phyloP scores from a whole-genome alignment of 23 red algal genomes.

The Pyropia yezoensis region DNA sequence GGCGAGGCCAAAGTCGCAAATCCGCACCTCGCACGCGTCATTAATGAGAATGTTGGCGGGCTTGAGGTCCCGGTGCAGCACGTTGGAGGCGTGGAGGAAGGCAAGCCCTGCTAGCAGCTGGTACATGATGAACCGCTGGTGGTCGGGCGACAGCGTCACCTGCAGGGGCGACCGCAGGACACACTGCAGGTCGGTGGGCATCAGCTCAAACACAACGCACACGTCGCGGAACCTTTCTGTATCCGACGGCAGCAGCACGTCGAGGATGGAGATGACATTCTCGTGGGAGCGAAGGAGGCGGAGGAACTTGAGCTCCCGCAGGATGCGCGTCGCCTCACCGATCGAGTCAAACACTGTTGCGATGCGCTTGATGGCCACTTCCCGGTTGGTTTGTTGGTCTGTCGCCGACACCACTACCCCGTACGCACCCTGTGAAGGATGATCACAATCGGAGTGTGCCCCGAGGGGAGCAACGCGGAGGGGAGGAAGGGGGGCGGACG shows the following conservation, averaged over 20 bases:
- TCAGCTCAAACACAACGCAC: conserved; percentile 94
- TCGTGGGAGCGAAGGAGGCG: conserved; percentile 79
- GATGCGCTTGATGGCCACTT: conserved; percentile 92
- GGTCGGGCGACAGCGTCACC: conserved; percentile 56
- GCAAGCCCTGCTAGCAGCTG: conserved; percentile 76
- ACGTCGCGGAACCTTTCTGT: conserved; percentile 82
- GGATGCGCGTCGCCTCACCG: conserved; percentile 76
- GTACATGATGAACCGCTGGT: conserved; percentile 84
- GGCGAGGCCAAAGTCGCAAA: conserved; percentile 92
- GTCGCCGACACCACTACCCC: conserved; percentile 77
- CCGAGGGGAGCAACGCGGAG: not conserved
- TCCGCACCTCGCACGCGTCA: conserved; percentile 71
- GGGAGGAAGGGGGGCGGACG: too few relatives aligned
- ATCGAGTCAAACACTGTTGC: conserved; percentile 75
- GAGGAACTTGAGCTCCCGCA: too few relatives aligned
- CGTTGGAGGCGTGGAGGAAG: conserved; percentile 74
- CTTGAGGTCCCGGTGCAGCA: conserved; percentile 94
- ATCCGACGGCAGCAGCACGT: conserved; percentile 62
- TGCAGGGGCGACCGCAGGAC: conserved; percentile 54
- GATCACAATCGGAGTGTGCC: conserved; percentile 31
- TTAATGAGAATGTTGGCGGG: too few relatives aligned
- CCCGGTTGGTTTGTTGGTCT: conserved; percentile 54
- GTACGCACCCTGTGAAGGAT: conserved; percentile 78
- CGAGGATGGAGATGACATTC: conserved; percentile 85
- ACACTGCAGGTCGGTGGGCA: conserved; percentile 87